Conservation (phyloP, 495 filamentous ascomycete genomes). For the Trypethelium eluteriae region DNA sequence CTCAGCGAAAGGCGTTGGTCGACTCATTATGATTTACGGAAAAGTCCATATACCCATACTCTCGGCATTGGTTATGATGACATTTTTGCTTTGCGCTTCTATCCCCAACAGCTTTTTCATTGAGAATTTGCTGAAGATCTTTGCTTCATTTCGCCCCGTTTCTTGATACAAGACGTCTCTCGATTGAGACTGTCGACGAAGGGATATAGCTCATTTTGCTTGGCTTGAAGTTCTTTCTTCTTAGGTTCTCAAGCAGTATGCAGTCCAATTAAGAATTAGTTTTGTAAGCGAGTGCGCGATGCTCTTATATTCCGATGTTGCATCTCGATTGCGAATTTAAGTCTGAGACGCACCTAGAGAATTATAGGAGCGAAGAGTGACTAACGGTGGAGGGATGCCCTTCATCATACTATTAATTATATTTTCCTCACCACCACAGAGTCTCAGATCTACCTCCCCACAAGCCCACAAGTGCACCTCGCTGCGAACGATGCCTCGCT, state of each 20-base stretch:
- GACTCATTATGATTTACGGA: background rate
- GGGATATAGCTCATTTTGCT: conserved; percentile 1
- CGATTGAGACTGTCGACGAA: background rate
- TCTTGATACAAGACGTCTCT: background rate
- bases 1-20: background rate
- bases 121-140: background rate
- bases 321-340: no score
- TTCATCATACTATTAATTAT: no score
- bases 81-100: background rate
- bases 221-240: background rate
- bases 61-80: background rate
- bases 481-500: no score
- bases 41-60: background rate
- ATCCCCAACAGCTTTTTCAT: background rate
- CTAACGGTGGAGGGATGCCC: no score
- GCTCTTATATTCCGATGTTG: no score
- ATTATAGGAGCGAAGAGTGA: no score
- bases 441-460: no score
- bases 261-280: background rate
- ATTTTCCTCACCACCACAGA: no score
- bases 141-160: conserved; percentile 5
- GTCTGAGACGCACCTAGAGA: no score
- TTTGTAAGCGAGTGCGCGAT: background rate
- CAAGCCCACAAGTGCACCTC: no score
- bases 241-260: background rate